Percentiles rank a stretch among this genome's conserved stretches.
Conservation (phyloP, 257 asterid genomes). For the Ocimum tenuiflorum region DNA sequence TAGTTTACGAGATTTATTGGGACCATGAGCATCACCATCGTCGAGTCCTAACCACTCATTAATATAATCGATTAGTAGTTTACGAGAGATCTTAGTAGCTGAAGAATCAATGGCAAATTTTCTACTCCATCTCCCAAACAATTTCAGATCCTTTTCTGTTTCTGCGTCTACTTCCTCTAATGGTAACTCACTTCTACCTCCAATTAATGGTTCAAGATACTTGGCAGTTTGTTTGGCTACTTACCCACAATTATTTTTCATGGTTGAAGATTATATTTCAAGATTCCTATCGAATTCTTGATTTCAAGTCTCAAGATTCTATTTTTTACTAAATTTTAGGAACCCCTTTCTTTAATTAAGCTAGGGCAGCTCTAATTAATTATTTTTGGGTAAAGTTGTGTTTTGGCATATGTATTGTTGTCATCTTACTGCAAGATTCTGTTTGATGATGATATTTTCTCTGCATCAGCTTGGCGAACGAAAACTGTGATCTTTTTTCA, state of each 20-base stretch:
- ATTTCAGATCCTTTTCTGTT: constrained; percentile 42
- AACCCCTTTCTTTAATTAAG: background rate
- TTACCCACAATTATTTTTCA: background rate
- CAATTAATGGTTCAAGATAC: background rate
- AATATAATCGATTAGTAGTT: background rate
- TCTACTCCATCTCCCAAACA: constrained; percentile 40
- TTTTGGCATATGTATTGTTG: background rate
- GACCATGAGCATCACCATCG: too few species aligned
- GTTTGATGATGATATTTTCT: background rate
- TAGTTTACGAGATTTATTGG: too few species aligned
- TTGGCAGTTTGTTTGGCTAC: background rate
- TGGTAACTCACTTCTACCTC: constrained; percentile 30
- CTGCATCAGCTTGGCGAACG: background rate
- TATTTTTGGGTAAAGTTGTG: background rate
- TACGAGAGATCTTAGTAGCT: background rate
- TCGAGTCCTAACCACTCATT: background rate
- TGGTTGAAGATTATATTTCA: background rate
- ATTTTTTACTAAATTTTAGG: background rate
- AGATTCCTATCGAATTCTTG: background rate
- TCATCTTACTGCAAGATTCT: background rate
- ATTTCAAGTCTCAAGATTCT: background rate
- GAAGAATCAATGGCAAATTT: constrained; percentile 38
- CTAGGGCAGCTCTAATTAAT: background rate
- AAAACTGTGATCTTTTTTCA: background rate
- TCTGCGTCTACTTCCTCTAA: constrained; percentile 63